Conservation (phyloP, 257 asterid species). For the Nicotiana obtusifolia region DNA sequence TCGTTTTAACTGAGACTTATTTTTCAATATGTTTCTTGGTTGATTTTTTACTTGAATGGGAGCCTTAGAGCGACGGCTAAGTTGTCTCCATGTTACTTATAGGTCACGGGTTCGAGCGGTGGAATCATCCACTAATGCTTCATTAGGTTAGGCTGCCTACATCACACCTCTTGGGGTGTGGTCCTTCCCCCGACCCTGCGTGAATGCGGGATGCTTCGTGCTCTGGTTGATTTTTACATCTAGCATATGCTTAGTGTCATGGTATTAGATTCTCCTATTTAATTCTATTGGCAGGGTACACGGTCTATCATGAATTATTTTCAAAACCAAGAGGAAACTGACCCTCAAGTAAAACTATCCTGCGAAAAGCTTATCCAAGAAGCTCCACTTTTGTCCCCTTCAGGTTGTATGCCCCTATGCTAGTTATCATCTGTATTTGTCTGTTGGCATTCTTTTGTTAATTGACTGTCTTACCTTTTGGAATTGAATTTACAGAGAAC, state of each 20-base stretch:
- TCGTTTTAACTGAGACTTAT: neutral
- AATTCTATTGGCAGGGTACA: conserved; percentile 68
- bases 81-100: too few relatives aligned
- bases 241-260: conserved; percentile 8
- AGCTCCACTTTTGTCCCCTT: conserved; percentile 32
- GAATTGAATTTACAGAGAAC: neutral
- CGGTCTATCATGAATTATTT: conserved; percentile 75
- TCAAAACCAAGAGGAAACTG: conserved; percentile 35
- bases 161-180: too few relatives aligned
- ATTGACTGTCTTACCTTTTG: conserved; percentile 17
- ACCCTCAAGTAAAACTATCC: conserved; percentile 26
- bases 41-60: neutral
- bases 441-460: conserved; percentile 3
- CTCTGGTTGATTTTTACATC: neutral
- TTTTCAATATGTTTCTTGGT: conserved; percentile 6
- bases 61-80: too few relatives aligned
- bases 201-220: too few relatives aligned
- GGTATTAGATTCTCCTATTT: conserved; percentile 10
- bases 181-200: too few relatives aligned
- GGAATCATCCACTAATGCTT: too few relatives aligned
- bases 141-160: too few relatives aligned
- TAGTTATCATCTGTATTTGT: conserved; percentile 12
- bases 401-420: conserved; percentile 42
- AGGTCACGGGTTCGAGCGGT: too few relatives aligned
- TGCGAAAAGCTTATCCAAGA: conserved; percentile 31